Conservation (phyloP, 768 basidiomycete genomes). For the Termitomyces sp. region DNA sequence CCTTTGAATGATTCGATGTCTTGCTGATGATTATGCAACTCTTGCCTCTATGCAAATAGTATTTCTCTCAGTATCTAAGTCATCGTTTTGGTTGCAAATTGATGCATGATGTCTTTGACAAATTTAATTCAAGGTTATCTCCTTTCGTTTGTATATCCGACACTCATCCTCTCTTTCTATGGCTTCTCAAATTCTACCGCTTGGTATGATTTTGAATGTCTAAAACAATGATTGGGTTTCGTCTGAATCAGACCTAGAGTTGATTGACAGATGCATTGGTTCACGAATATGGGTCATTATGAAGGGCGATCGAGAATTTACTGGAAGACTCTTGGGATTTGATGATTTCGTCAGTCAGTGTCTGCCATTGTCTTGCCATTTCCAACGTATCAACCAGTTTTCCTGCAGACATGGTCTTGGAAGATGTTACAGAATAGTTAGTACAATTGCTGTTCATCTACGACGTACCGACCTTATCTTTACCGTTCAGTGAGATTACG, state of each 20-base stretch:
- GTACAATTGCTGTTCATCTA: constrained; percentile 22
- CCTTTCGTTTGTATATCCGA: neutral
- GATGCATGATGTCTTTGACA: neutral
- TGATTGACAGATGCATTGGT: constrained; percentile 97
- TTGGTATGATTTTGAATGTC: constrained; percentile 44
- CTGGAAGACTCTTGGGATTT: constrained; percentile 90
- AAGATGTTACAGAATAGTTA: constrained; percentile 96
- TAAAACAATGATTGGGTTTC: neutral
- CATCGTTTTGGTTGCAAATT: too few species aligned
- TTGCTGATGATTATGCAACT: neutral
- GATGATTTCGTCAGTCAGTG: constrained; percentile 99
- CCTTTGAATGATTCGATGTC: constrained; percentile 4
- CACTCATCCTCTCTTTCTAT: constrained; percentile 30
- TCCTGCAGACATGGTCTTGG: constrained; percentile 79
- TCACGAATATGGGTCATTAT: constrained; percentile 97
- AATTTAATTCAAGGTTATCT: neutral
- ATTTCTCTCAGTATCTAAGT: neutral
- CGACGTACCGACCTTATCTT: neutral
- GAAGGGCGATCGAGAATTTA: constrained; percentile 97
- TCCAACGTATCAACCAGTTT: neutral
- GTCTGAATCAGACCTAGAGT: constrained; percentile 43
- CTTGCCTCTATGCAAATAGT: neutral
- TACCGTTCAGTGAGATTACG: constrained; percentile 66
- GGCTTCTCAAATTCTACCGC: constrained; percentile 93
- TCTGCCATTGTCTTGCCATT: neutral